Evolutionary conservation across 2,329 filamentous ascomycete genomes (phyloP).

Genomic region (Pezicula neosporulosa): DNA sequence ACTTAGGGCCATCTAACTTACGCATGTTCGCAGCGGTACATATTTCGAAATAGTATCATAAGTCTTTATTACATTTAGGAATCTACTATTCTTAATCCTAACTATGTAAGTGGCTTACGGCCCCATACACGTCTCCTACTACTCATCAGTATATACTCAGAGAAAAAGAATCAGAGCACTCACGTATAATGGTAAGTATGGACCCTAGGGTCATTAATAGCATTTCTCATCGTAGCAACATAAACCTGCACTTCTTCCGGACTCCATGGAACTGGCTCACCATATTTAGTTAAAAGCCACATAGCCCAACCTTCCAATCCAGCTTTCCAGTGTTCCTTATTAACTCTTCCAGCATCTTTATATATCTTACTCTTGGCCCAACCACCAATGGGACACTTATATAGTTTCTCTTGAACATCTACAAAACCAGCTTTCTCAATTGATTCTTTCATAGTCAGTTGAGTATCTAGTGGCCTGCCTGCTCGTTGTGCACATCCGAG

Average conservation of each 20-base stretch:
- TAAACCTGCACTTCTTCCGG: slow-evolving; percentile 21
- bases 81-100: too few relatives aligned
- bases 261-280: slow-evolving; percentile 18
- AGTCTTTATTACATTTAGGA: too few relatives aligned
- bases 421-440: slow-evolving; percentile 23
- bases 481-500: slow-evolving; percentile 15
- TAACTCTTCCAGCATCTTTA: slow-evolving; percentile 25
- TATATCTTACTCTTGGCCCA: slow-evolving; percentile 34
- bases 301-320: slow-evolving; percentile 27
- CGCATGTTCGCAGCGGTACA: too few relatives aligned
- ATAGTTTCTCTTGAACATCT: slow-evolving; percentile 12
- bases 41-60: too few relatives aligned
- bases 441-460: slow-evolving; percentile 24
- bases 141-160: too few relatives aligned
- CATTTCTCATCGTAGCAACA: slow-evolving; percentile 17
- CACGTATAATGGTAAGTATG: not conserved
- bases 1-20: too few relatives aligned
- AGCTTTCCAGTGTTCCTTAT: slow-evolving; percentile 21
- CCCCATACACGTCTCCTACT: too few relatives aligned
- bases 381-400: slow-evolving; percentile 14
- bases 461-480: slow-evolving; percentile 19
- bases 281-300: slow-evolving; percentile 23
- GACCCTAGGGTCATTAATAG: slow-evolving; percentile 14
- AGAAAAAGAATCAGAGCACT: not conserved
- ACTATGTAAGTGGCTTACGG: too few relatives aligned